Evolutionary conservation across 768 basidiomycete genomes (phyloP).

Genomic region (Auriscalpium orientale): DNA sequence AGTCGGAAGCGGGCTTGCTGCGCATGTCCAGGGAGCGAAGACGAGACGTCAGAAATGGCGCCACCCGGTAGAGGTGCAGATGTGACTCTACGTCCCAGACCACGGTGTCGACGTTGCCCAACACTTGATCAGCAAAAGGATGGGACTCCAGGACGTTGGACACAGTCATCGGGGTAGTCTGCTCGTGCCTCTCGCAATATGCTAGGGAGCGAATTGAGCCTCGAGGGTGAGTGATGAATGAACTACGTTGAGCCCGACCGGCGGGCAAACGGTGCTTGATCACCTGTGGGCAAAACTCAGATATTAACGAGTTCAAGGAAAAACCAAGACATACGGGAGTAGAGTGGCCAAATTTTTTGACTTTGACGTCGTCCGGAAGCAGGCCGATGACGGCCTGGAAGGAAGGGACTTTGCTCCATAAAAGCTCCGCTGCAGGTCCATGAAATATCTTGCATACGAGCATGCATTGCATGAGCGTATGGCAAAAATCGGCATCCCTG

Average conservation of each 20-base stretch:
- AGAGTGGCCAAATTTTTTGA: constrained; percentile 27
- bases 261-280: too few relatives aligned
- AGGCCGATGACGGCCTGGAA: constrained; percentile 79
- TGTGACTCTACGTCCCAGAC: background rate
- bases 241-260: too few relatives aligned
- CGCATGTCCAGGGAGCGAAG: background rate
- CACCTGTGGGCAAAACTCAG: background rate
- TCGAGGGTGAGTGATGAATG: too few relatives aligned
- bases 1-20: background rate
- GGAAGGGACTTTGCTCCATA: constrained; percentile 62
- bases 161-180: background rate
- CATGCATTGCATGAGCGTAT: background rate
- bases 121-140: background rate
- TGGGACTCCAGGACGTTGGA: background rate
- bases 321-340: background rate
- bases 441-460: background rate
- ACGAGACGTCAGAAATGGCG: background rate
- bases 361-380: constrained; percentile 73
- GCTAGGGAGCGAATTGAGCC: background rate
- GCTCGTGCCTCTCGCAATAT: background rate
- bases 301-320: too few relatives aligned
- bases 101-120: background rate
- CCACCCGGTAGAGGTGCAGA: background rate
- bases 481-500: background rate
- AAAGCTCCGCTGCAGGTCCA: background rate